These are phyloP conservation scores for Eragrostis curvula DNA, from an alignment of 176 grass and related monocot genomes.

Conservation along the genomic window DNA sequence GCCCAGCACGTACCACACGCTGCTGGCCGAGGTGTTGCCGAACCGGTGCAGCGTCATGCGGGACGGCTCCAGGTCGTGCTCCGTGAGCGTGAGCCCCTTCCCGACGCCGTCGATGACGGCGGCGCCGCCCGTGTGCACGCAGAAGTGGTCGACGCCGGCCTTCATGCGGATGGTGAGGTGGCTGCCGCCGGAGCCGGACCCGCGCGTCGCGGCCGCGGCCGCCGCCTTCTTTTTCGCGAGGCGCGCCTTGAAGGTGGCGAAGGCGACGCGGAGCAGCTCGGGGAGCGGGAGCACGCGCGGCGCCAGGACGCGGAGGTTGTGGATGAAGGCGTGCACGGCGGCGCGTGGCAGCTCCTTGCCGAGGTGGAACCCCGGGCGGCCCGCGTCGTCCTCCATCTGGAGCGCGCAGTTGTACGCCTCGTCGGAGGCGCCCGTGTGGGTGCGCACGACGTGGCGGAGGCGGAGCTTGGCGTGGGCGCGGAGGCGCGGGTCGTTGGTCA, in stretches of 20 bases:
- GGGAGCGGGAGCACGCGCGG: slow-evolving; percentile 66
- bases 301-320: slow-evolving; percentile 72
- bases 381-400: slow-evolving; percentile 84
- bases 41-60: slow-evolving; percentile 95
- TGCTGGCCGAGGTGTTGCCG: slow-evolving; percentile 95
- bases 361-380: slow-evolving; percentile 72
- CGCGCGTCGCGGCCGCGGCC: neutral
- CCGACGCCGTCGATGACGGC: slow-evolving; percentile 89
- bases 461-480: slow-evolving; percentile 54
- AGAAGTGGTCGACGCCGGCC: slow-evolving; percentile 81
- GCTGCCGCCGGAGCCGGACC: neutral
- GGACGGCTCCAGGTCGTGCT: slow-evolving; percentile 76
- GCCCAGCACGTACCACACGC: slow-evolving; percentile 81
- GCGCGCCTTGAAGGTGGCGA: slow-evolving; percentile 27
- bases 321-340: slow-evolving; percentile 70
- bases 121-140: slow-evolving; percentile 78
- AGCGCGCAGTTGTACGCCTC: slow-evolving; percentile 81
- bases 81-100: slow-evolving; percentile 60
- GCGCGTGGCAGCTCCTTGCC: slow-evolving; percentile 83
- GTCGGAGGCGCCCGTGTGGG: slow-evolving; percentile 78
- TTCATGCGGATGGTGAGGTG: slow-evolving; percentile 57
- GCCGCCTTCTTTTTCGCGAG: slow-evolving; percentile 12
- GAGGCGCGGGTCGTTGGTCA: slow-evolving; percentile 58
- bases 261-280: slow-evolving; percentile 59
- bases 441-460: slow-evolving; percentile 73